Evolutionary conservation across 768 basidiomycete species (phyloP).

Genomic region (Leccinum variicolor): DNA sequence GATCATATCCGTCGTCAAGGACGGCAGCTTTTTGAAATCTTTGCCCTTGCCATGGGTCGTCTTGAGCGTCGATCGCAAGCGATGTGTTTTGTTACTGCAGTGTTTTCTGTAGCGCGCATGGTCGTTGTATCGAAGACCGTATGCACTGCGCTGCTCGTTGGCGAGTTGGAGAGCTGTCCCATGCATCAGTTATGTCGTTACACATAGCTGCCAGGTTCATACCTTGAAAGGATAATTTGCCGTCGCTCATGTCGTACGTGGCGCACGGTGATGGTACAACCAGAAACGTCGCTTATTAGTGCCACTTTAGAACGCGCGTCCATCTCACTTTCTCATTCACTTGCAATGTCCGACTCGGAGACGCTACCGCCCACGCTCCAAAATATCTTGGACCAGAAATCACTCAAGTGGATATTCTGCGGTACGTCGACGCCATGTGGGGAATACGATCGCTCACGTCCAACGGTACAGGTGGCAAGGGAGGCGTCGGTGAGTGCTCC

Average conservation of each 20-base stretch:
- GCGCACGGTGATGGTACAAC: slow-evolving; percentile 5
- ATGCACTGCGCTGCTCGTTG: slow-evolving; percentile 87
- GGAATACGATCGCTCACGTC: slow-evolving; percentile 12
- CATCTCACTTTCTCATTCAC: slow-evolving; percentile 8
- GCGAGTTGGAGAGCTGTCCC: slow-evolving; percentile 76
- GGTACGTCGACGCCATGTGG: slow-evolving; percentile 49
- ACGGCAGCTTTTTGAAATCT: slow-evolving; percentile 82
- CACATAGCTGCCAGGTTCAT: slow-evolving; percentile 10
- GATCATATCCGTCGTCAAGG: slow-evolving; percentile 61
- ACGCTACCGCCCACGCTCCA: slow-evolving; percentile 82
- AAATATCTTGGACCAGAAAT: slow-evolving; percentile 90
- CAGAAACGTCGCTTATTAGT: slow-evolving; percentile 8
- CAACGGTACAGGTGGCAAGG: slow-evolving; percentile 81
- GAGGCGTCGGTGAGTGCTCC: slow-evolving; percentile 81
- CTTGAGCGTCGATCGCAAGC: slow-evolving; percentile 78
- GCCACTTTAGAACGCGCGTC: slow-evolving; percentile 19
- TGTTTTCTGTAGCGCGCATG: slow-evolving; percentile 90
- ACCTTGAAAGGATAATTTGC: slow-evolving; percentile 40
- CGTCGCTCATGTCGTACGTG: slow-evolving; percentile 22
- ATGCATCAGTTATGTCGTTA: background rate
- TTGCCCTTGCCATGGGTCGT: slow-evolving; percentile 86
- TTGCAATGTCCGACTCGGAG: slow-evolving; percentile 45
- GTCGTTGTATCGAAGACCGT: slow-evolving; percentile 90
- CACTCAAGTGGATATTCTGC: slow-evolving; percentile 98
- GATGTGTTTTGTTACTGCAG: slow-evolving; percentile 87